A percentile compares a stretch with the other conserved stretches of the same genome.
Conservation (phyloP, 1,284 basidiomycete species). For the Gymnopus androsaceus region DNA sequence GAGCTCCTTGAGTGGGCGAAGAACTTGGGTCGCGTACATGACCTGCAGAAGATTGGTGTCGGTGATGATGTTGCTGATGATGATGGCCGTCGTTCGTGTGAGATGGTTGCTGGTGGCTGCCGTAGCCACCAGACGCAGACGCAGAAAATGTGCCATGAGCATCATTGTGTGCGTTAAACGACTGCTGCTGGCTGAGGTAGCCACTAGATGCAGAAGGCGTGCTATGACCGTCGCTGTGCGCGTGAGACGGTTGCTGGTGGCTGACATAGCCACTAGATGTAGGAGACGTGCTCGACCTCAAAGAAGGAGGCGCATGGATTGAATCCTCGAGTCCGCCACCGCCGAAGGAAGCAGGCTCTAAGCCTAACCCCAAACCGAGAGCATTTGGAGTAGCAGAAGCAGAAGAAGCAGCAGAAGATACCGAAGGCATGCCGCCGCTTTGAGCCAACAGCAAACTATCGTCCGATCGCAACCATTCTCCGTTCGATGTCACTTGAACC, state of each 20-base stretch:
- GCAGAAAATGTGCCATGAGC: no score
- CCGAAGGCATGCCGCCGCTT: background rate
- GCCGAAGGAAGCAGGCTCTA: constrained; percentile 5
- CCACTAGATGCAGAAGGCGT: constrained; percentile 1
- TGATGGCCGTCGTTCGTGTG: background rate
- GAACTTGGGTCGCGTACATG: constrained; percentile 24
- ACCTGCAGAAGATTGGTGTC: constrained; percentile 18
- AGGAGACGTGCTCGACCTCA: constrained; percentile 7
- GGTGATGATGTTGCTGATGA: constrained; percentile 4
- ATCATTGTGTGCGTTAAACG: background rate
- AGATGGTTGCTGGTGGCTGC: constrained; percentile 6
- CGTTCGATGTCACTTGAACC: background rate
- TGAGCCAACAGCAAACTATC: constrained; percentile 5
- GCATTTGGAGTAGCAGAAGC: constrained; percentile 6
- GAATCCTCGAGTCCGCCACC: constrained; percentile 16
- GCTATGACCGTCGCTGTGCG: background rate
- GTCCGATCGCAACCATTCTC: constrained; percentile 8
- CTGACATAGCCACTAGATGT: background rate
- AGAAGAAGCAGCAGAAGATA: background rate
- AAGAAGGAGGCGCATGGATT: constrained; percentile 17
- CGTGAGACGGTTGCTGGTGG: constrained; percentile 4
- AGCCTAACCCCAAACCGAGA: constrained; percentile 12
- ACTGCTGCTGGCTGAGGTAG: constrained; percentile 5
- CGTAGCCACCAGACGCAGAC: background rate
- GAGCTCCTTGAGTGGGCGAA: constrained; percentile 5